phyloP scores from a whole-genome alignment of 257 asterid genomes.

The Thymus quinquecostatus region DNA sequence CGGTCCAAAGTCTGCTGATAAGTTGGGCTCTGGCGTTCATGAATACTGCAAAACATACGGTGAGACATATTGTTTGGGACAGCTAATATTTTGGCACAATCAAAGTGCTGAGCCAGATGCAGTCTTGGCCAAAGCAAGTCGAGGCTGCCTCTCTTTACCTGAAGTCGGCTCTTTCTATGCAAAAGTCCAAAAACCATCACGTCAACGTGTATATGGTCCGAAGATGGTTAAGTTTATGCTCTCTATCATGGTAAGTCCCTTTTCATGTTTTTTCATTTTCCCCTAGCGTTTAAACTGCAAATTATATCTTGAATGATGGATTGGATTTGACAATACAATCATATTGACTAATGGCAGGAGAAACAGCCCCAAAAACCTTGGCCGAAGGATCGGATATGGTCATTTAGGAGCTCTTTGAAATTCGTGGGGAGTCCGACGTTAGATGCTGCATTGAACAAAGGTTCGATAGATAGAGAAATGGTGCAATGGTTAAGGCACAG shows the following conservation, averaged over 20 bases:
- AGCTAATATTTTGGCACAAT: conserved; percentile 85
- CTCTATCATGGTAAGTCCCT: conserved; percentile 71
- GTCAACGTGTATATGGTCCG: conserved; percentile 93
- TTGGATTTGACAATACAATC: not conserved
- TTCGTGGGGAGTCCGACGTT: conserved; percentile 88
- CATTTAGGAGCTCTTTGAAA: conserved; percentile 64
- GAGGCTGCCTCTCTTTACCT: conserved; percentile 96
- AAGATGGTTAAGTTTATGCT: conserved; percentile 88
- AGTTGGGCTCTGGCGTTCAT: conserved; percentile 79
- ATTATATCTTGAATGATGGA: not conserved
- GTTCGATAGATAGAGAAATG: conserved; percentile 73
- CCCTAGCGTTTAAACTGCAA: not conserved
- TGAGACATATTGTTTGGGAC: conserved; percentile 91
- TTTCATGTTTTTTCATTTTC: not conserved
- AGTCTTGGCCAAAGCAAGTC: conserved; percentile 70
- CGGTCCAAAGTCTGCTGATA: conserved; percentile 83
- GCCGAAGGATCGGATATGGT: conserved; percentile 95
- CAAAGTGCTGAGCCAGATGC: conserved; percentile 89
- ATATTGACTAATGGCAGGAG: conserved; percentile 52
- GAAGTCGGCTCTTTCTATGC: conserved; percentile 94
- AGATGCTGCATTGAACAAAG: conserved; percentile 65
- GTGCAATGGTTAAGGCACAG: conserved; percentile 90
- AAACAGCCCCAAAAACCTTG: conserved; percentile 89
- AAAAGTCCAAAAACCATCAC: conserved; percentile 88
- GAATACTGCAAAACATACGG: conserved; percentile 90